phyloP scores from a whole-genome alignment of 345 rosid genomes.

The Populus pruinosa region DNA sequence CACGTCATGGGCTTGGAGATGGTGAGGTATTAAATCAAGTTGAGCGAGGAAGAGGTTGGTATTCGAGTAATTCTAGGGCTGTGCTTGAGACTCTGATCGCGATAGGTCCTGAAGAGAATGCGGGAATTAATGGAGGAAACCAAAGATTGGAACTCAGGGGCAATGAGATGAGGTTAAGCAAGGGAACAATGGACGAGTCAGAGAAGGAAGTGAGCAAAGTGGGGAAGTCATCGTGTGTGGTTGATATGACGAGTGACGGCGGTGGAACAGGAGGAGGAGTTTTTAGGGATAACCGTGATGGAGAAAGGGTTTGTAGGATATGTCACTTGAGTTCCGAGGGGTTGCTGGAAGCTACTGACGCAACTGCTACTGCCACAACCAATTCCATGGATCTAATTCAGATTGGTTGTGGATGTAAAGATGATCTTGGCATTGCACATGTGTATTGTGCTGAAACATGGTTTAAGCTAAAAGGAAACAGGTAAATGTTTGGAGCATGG shows the following conservation, averaged over 20 bases:
- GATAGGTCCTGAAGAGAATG: constrained; percentile 30
- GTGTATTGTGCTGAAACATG: constrained; percentile 81
- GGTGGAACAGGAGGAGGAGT: constrained; percentile 20
- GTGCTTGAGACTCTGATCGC: constrained; percentile 28
- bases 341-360: constrained; percentile 23
- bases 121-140: constrained; percentile 15
- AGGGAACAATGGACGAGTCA: constrained; percentile 17
- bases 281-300: constrained; percentile 33
- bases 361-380: constrained; percentile 7
- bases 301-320: constrained; percentile 75
- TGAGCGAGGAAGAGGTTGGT: constrained; percentile 23
- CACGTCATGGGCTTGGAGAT: constrained; percentile 3
- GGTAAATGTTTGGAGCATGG: constrained; percentile 37
- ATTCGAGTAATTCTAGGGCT: constrained; percentile 13
- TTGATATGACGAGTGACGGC: constrained; percentile 41
- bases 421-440: constrained; percentile 83
- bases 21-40: constrained; percentile 16
- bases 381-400: constrained; percentile 46
- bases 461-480: constrained; percentile 89
- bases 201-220: constrained; percentile 29
- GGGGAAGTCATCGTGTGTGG: constrained; percentile 39
- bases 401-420: constrained; percentile 92
- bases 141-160: constrained; percentile 13
- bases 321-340: constrained; percentile 77
- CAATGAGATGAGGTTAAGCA: constrained; percentile 19